phyloP scores from a whole-genome alignment of 148 eudicot genomes.

The Rhododendron molle region DNA sequence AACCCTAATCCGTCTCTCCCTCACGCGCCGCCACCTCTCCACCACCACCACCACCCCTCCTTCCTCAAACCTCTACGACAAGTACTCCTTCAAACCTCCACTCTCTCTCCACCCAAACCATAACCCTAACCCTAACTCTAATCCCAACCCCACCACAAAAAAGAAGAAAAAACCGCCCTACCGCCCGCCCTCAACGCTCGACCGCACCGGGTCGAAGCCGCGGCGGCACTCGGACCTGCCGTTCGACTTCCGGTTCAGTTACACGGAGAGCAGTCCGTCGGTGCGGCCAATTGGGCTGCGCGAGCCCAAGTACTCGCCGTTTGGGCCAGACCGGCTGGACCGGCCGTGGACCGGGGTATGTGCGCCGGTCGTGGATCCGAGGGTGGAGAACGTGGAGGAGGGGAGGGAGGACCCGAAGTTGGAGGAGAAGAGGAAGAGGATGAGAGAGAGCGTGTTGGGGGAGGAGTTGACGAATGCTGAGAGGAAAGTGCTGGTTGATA shows the following conservation, averaged over 20 bases:
- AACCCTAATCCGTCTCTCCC: conserved; percentile 9
- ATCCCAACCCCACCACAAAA: background rate
- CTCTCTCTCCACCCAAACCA: conserved; percentile 31
- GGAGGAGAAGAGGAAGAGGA: conserved; percentile 56
- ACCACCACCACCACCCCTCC: conserved; percentile 13
- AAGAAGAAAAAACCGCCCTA: conserved; percentile 51
- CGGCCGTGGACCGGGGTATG: conserved; percentile 88
- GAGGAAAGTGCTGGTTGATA: conserved; percentile 58
- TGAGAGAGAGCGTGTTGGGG: conserved; percentile 53
- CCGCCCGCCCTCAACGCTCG: conserved; percentile 79
- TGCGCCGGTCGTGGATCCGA: conserved; percentile 62
- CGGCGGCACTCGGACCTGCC: conserved; percentile 46
- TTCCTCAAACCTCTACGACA: conserved; percentile 14
- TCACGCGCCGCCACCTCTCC: conserved; percentile 22
- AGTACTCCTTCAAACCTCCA: conserved; percentile 45
- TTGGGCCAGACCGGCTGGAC: conserved; percentile 67
- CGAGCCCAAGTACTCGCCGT: conserved; percentile 89
- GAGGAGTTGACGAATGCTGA: conserved; percentile 57
- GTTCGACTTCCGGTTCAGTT: conserved; percentile 85
- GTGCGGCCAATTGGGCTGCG: conserved; percentile 81
- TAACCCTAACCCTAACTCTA: conserved; percentile 23
- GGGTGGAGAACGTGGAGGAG: conserved; percentile 39
- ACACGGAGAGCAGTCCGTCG: conserved; percentile 62
- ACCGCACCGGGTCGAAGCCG: conserved; percentile 35
- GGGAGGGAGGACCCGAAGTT: conserved; percentile 31